Conservation (phyloP, 2,329 filamentous ascomycete genomes). For the Fusarium udum region DNA sequence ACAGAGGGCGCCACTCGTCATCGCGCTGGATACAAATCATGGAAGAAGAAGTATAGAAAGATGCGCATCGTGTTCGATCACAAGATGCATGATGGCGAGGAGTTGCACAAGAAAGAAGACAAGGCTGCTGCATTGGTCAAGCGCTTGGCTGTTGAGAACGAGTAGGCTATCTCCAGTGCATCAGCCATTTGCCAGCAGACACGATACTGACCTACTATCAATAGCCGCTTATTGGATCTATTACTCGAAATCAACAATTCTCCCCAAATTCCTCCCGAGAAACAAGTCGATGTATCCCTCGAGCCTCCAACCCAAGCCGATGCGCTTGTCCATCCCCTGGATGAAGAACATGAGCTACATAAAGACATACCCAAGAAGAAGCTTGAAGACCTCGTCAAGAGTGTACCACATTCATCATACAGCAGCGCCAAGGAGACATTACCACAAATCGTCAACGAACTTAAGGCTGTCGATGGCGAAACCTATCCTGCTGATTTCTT, state of each 20-base stretch:
- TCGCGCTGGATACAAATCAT: constrained; percentile 70
- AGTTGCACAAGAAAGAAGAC: constrained; percentile 82
- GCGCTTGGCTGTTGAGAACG: constrained; percentile 88
- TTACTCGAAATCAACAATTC: constrained; percentile 90
- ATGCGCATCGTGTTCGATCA: constrained; percentile 83
- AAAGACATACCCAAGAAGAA: constrained; percentile 58
- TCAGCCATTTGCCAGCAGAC: not conserved
- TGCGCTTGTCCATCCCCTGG: constrained; percentile 45
- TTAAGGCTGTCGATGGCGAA: constrained; percentile 61
- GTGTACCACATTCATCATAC: constrained; percentile 63
- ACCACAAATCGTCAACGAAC: constrained; percentile 63
- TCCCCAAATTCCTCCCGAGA: constrained; percentile 76
- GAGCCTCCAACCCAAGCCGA: constrained; percentile 55
- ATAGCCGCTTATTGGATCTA: constrained; percentile 86
- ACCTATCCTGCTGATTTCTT: constrained; percentile 72
- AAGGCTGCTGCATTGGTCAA: constrained; percentile 83
- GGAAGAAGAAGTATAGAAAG: constrained; percentile 96
- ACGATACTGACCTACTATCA: constrained; percentile 25
- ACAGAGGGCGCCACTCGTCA: constrained; percentile 55
- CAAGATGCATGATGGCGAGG: constrained; percentile 82
- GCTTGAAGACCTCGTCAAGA: constrained; percentile 59
- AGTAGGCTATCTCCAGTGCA: constrained; percentile 67
- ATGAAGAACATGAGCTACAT: constrained; percentile 50
- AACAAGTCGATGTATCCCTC: constrained; percentile 76
- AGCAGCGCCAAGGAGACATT: constrained; percentile 69